These are phyloP conservation scores for Colletotrichum sp. DNA, from an alignment of 2,329 filamentous ascomycete genomes.

Conservation along the genomic window DNA sequence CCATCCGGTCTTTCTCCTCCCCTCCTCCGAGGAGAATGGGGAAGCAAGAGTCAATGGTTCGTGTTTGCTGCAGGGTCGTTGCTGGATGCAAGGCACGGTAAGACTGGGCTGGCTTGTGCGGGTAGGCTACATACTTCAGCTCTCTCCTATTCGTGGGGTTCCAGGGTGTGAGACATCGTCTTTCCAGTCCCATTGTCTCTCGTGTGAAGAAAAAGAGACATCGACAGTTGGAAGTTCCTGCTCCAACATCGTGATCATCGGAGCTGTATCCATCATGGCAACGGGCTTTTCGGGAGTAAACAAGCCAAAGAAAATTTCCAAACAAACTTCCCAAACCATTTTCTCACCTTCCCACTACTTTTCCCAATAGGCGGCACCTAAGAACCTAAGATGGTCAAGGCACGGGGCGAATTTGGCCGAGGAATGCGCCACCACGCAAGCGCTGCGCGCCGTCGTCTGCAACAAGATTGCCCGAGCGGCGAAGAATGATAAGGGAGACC, in stretches of 20 bases:
- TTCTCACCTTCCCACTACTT: neutral
- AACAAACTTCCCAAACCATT: slow-evolving; percentile 10
- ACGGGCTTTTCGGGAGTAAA: neutral
- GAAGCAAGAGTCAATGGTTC: neutral
- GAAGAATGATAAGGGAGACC: slow-evolving; percentile 20
- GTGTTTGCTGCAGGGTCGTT: neutral
- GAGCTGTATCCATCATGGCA: neutral
- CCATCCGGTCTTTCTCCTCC: neutral
- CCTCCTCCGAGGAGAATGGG: neutral
- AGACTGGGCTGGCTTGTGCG: neutral
- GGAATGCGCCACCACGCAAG: slow-evolving; percentile 20
- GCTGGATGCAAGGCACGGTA: neutral
- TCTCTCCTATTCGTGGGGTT: neutral
- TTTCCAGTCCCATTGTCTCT: neutral
- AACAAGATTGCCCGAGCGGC: slow-evolving; percentile 21
- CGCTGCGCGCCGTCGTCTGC: slow-evolving; percentile 18
- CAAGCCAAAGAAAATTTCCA: neutral
- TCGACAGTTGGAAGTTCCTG: neutral
- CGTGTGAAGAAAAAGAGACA: neutral
- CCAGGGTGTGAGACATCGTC: neutral
- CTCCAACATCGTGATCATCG: neutral
- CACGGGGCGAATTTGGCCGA: slow-evolving; percentile 15
- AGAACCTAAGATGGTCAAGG: slow-evolving; percentile 13
- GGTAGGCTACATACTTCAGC: neutral
- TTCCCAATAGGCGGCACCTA: neutral